A percentile compares a stretch with the other conserved stretches of the same genome.
These are phyloP conservation scores for Funneliformis mosseae DNA, from an alignment of 192 early-diverging fungal species.

Conservation along the genomic window DNA sequence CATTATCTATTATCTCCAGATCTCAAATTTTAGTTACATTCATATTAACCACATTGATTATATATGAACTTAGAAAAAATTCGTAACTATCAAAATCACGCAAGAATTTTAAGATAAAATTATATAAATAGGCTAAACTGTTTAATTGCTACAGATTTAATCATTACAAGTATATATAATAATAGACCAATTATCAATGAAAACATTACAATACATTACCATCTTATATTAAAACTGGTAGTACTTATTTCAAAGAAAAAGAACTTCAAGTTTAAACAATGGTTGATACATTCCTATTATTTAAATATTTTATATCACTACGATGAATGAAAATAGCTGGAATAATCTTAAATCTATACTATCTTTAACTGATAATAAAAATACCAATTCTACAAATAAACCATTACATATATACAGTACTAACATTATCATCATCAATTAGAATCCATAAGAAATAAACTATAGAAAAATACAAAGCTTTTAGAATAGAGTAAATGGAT, in stretches of 20 bases:
- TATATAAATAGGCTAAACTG: not conserved
- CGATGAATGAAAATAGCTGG: not conserved
- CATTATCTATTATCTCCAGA: not conserved
- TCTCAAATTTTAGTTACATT: not conserved
- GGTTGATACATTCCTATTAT: too few relatives aligned
- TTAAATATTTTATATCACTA: conserved; percentile 1
- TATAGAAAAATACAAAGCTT: too few relatives aligned
- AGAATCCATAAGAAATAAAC: too few relatives aligned
- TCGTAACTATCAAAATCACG: not conserved
- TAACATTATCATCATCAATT: not conserved
- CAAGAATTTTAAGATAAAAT: not conserved
- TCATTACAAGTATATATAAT: too few relatives aligned
- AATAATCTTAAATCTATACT: not conserved
- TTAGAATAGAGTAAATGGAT: too few relatives aligned
- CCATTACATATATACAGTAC: not conserved
- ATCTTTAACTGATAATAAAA: not conserved
- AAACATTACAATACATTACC: too few relatives aligned
- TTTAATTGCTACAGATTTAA: too few relatives aligned
- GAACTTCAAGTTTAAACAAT: too few relatives aligned
- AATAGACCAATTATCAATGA: too few relatives aligned
- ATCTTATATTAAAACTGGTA: too few relatives aligned
- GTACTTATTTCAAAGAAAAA: too few relatives aligned
- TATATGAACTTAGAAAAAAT: conserved; percentile 1
- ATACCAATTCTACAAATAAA: conserved; percentile 2
- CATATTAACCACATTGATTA: not conserved